phyloP scores from a whole-genome alignment of 208 protist genomes.

The Trypanosoma boissoni region DNA sequence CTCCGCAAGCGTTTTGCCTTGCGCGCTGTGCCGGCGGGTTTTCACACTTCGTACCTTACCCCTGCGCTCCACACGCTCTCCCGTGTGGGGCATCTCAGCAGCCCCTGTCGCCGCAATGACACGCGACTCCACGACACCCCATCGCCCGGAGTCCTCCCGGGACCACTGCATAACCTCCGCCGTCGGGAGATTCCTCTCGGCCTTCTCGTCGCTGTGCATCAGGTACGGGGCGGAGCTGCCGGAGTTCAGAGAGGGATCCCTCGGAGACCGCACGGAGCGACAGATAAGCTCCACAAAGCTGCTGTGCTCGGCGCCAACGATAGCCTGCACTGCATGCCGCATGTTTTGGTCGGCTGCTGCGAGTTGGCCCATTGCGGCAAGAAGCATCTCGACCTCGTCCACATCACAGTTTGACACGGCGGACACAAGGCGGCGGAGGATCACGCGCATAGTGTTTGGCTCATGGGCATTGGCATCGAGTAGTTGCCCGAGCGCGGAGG shows the following conservation, averaged over 20 bases:
- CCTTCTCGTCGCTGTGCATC: constrained; percentile 22
- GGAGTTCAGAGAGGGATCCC: not conserved
- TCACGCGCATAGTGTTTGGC: constrained; percentile 41
- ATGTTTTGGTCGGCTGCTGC: constrained; percentile 37
- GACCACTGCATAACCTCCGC: constrained; percentile 61
- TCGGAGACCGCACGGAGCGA: not conserved
- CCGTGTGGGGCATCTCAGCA: not conserved
- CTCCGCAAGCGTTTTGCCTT: constrained; percentile 22
- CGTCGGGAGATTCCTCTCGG: constrained; percentile 25
- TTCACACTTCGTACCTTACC: no score
- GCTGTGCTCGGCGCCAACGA: constrained; percentile 37
- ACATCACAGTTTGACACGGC: constrained; percentile 45
- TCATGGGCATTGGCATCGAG: constrained; percentile 69
- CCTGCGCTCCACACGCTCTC: no score
- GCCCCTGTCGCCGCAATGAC: constrained; percentile 12
- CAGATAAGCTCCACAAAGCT: constrained; percentile 54
- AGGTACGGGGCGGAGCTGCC: not conserved
- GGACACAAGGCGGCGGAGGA: constrained; percentile 50
- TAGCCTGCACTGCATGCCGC: constrained; percentile 32
- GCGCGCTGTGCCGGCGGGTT: constrained; percentile 24
- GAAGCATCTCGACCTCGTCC: constrained; percentile 68
- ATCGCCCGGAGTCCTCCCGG: constrained; percentile 19
- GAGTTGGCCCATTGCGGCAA: constrained; percentile 53
- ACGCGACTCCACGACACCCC: constrained; percentile 20
- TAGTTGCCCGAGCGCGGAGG: constrained; percentile 54